Evolutionary conservation across 768 basidiomycete species (phyloP).

Genomic region (Porphyrellus cyaneotinctus): DNA sequence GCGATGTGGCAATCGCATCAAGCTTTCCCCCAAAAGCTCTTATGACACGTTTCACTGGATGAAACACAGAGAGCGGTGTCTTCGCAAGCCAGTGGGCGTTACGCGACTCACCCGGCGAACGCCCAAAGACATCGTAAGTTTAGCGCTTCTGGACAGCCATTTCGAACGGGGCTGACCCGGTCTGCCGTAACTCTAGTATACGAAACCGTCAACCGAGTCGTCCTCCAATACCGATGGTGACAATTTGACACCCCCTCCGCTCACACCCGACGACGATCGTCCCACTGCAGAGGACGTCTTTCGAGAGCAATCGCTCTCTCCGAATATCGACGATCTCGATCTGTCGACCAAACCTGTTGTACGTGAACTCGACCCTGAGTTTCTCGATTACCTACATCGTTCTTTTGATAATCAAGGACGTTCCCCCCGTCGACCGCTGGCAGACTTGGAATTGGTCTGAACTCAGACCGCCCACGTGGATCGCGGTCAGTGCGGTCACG

Average conservation of each 20-base stretch:
- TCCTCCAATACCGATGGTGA: slow-evolving; percentile 31
- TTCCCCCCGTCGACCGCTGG: slow-evolving; percentile 27
- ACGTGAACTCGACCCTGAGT: slow-evolving; percentile 23
- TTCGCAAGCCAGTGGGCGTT: slow-evolving; percentile 39
- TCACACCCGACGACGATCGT: slow-evolving; percentile 36
- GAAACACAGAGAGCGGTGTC: slow-evolving; percentile 58
- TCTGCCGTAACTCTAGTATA: slow-evolving; percentile 10
- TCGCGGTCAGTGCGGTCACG: slow-evolving; percentile 3
- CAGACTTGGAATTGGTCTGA: slow-evolving; percentile 35
- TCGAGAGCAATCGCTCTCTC: slow-evolving; percentile 23
- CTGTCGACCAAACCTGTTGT: slow-evolving; percentile 16
- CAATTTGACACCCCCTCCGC: slow-evolving; percentile 32
- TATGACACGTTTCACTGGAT: slow-evolving; percentile 68
- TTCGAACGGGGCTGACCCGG: slow-evolving; percentile 1
- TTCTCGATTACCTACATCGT: slow-evolving; percentile 24
- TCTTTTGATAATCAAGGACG: slow-evolving; percentile 22
- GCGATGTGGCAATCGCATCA: slow-evolving; percentile 54
- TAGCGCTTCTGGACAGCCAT: background rate
- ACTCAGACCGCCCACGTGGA: slow-evolving; percentile 28
- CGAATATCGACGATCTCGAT: slow-evolving; percentile 20
- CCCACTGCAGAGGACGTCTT: slow-evolving; percentile 18
- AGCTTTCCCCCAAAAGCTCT: slow-evolving; percentile 62
- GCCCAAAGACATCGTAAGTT: slow-evolving; percentile 24
- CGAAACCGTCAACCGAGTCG: slow-evolving; percentile 26
- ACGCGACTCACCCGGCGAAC: slow-evolving; percentile 13